These are phyloP conservation scores for Arthrobotrys iridis DNA, from an alignment of 2,329 filamentous ascomycete genomes.

Conservation along the genomic window DNA sequence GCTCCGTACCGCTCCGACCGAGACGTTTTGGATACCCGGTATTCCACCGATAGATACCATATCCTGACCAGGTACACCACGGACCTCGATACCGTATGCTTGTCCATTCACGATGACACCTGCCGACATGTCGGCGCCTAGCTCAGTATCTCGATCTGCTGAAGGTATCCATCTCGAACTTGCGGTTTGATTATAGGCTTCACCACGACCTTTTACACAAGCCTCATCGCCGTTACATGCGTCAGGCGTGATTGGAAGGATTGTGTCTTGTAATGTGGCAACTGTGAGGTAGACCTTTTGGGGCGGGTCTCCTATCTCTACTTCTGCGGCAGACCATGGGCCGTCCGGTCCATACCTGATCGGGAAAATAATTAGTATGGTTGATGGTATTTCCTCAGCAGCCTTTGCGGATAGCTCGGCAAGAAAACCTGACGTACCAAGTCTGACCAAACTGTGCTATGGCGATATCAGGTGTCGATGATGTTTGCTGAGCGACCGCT, in stretches of 20 bases:
- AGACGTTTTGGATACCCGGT: constrained; percentile 27
- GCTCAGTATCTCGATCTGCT: constrained; percentile 33
- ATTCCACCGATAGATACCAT: constrained; percentile 40
- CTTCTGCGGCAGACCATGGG: constrained; percentile 44
- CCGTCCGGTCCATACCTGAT: constrained; percentile 49
- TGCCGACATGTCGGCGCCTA: constrained; percentile 40
- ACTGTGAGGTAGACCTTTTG: constrained; percentile 53
- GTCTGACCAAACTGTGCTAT: constrained; percentile 44
- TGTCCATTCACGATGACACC: constrained; percentile 39
- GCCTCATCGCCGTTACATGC: constrained; percentile 22
- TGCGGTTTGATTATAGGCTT: constrained; percentile 31
- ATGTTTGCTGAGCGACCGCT: constrained; percentile 18
- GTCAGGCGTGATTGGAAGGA: constrained; percentile 47
- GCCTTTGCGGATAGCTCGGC: background rate
- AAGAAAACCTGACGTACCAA: constrained; percentile 28
- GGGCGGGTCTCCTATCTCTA: constrained; percentile 33
- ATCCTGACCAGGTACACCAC: constrained; percentile 27
- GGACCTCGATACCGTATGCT: constrained; percentile 48
- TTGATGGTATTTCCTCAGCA: too few relatives aligned
- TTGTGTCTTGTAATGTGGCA: constrained; percentile 38
- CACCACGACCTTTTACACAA: constrained; percentile 39
- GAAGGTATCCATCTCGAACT: constrained; percentile 36
- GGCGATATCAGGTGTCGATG: constrained; percentile 27
- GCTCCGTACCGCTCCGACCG: constrained; percentile 30
- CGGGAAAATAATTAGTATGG: background rate